Evolutionary conservation across 2,329 filamentous ascomycete genomes (phyloP).

Genomic region (Stagonosporopsis rhizophila): DNA sequence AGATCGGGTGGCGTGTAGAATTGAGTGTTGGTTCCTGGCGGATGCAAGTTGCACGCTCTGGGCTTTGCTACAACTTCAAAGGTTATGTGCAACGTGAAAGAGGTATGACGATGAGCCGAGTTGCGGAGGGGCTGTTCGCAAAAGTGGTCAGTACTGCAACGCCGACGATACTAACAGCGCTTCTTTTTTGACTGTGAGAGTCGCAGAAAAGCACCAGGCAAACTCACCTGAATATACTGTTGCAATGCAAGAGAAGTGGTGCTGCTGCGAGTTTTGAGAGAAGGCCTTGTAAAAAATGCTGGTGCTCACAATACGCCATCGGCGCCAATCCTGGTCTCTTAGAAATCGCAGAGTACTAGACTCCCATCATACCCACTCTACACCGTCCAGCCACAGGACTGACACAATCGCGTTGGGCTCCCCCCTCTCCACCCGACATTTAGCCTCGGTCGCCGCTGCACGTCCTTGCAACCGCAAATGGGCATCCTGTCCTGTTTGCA

Average conservation of each 20-base stretch:
- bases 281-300: constrained; percentile 18
- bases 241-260: constrained; percentile 18
- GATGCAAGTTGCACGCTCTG: constrained; percentile 10
- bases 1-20: constrained; percentile 1
- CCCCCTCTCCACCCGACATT: constrained; percentile 19
- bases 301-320: constrained; percentile 29
- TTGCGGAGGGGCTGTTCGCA: constrained; percentile 12
- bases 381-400: constrained; percentile 7
- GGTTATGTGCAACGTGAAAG: constrained; percentile 8
- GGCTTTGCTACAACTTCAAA: constrained; percentile 33
- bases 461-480: constrained; percentile 2
- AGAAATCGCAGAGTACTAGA: constrained; percentile 25
- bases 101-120: constrained; percentile 16
- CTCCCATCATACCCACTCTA: constrained; percentile 18
- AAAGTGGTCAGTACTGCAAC: constrained; percentile 7
- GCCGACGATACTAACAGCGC: constrained; percentile 1
- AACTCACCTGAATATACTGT: constrained; percentile 11
- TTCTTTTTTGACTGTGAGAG: neutral
- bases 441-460: constrained; percentile 17
- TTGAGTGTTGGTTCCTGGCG: neutral
- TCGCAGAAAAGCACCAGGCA: neutral
- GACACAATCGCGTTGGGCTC: constrained; percentile 19
- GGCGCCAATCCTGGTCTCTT: constrained; percentile 20
- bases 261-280: constrained; percentile 19
- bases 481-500: neutral